Conservation (phyloP, 176 grass and related monocot species). For the Musa beccarii region DNA sequence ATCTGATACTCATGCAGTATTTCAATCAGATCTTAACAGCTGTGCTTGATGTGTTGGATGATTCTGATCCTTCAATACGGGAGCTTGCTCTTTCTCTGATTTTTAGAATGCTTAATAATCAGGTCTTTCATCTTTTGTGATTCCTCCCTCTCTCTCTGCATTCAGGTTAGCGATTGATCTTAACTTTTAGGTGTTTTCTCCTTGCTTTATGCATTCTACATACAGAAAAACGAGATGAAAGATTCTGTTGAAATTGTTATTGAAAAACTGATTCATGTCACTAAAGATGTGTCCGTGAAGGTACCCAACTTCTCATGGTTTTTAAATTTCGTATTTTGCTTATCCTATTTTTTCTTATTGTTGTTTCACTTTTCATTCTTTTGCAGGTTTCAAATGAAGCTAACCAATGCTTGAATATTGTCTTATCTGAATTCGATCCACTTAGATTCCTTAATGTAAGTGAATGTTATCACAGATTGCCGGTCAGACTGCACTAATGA, state of each 20-base stretch:
- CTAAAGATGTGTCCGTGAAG: slow-evolving; percentile 70
- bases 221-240: slow-evolving; percentile 83
- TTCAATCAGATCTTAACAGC: slow-evolving; percentile 99
- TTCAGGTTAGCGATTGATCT: background rate
- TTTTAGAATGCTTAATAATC: slow-evolving; percentile 82
- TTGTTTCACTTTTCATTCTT: slow-evolving; percentile 27
- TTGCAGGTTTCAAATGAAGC: slow-evolving; percentile 89
- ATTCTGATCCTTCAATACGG: slow-evolving; percentile 66
- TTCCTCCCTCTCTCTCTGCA: background rate
- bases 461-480: background rate
- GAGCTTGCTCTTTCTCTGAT: slow-evolving; percentile 78
- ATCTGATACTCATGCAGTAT: slow-evolving; percentile 48
- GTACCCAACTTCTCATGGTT: slow-evolving; percentile 31
- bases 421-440: slow-evolving; percentile 74
- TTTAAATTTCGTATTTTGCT: background rate
- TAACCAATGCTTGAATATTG: slow-evolving; percentile 63
- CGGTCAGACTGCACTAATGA: background rate
- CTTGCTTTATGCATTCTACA: slow-evolving; percentile 3
- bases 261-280: slow-evolving; percentile 86
- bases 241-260: slow-evolving; percentile 94
- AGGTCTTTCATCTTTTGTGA: slow-evolving; percentile 31
- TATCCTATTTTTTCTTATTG: slow-evolving; percentile 13
- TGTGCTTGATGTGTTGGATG: slow-evolving; percentile 81
- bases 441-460: slow-evolving; percentile 86
- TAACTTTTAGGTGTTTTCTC: background rate